Base-by-base conservation (phyloP, 192 early-diverging fungal genomes). In the Powellomyces hirtus region DNA sequence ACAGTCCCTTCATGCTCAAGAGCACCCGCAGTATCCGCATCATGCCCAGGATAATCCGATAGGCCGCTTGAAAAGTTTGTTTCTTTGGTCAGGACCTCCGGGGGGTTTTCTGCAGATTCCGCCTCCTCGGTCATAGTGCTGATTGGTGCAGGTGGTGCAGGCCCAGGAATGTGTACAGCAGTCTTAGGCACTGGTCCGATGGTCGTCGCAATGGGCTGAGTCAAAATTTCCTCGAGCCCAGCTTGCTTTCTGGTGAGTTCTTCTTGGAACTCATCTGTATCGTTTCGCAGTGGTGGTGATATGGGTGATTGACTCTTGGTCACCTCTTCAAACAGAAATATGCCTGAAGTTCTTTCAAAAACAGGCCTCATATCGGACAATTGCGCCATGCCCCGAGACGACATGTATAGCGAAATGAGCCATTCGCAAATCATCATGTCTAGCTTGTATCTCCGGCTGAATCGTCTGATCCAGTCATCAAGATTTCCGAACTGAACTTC, bases 391-490 rank as follows among this genome's bases (percentile, higher is more conserved):
- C 59, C 59, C 38, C 59, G 59, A 10, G 59, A 18, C 2, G 59
- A 34, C 20, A 38, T 36, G 59, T 60, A 60, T 2, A 60, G 33
- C 36, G 37, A 36, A 4, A 36, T 36, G 3, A 60, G 59, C 36
- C 36, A 60, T 60, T 60, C 59, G 3, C n/a, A 36, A n/a, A 60
- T 38, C 33, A 60, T 36, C 2, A n/a, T 20, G 59, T 76, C 78
- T 24, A 59, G 45, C 10, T 24, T 24, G 38, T 71, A 70, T 24
- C 59, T 8, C 57, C 58, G 75, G 34, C 62, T 37, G 30, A 70
- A 46, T 31, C 63, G 66, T 59, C 33, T 26, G 52, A 77, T 57
- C 70, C 72, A 73, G 63, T 69, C 55, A 38, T 79, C 72, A 7
- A 77, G 38, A 30, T 38, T 56, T 24, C 60, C 61, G 26, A 68